Conservation (phyloP, 805 yeast species). For the Metschnikowia matae region DNA sequence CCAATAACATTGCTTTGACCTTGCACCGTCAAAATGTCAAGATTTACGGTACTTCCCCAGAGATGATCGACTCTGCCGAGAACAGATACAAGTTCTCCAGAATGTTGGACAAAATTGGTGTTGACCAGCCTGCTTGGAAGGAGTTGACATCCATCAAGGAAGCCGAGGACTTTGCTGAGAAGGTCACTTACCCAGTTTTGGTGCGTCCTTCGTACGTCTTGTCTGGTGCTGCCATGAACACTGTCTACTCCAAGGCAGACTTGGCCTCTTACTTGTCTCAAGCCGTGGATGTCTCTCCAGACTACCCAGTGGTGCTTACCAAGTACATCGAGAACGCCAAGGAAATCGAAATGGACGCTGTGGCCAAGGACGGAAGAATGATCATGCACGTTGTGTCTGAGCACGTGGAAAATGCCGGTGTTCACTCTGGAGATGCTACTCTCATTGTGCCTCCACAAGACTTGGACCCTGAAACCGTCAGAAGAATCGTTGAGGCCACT, state of each 20-base stretch:
- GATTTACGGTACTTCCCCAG: constrained; percentile 95
- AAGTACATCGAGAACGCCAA: constrained; percentile 95
- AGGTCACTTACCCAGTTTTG: constrained; percentile 88
- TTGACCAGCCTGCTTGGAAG: constrained; percentile 99
- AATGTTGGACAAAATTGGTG: constrained; percentile 93
- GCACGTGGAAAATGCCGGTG: constrained; percentile 99
- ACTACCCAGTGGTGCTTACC: constrained; percentile 95
- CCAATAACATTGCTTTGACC: constrained; percentile 92
- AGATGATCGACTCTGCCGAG: constrained; percentile 97
- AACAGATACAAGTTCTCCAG: constrained; percentile 96
- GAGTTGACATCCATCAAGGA: constrained; percentile 90
- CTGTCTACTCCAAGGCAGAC: constrained; percentile 86
- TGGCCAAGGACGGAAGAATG: constrained; percentile 90
- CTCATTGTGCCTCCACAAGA: constrained; percentile 96
- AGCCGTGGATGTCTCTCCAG: constrained; percentile 97
- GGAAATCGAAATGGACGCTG: constrained; percentile 99
- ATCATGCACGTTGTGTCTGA: constrained; percentile 97
- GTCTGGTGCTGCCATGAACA: constrained; percentile 99
- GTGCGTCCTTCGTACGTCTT: constrained; percentile 97
- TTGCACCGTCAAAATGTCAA: constrained; percentile 89
- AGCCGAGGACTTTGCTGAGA: constrained; percentile 88
- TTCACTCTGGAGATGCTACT: constrained; percentile 99
- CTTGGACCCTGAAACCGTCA: constrained; percentile 84
- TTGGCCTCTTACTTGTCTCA: constrained; percentile 82
- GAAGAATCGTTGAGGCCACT: constrained; percentile 89